Evolutionary conservation across 495 filamentous ascomycete genomes (phyloP), one percentile per base, ranked within the genome.

Genomic region (Trichodelitschia bisporula): DNA sequence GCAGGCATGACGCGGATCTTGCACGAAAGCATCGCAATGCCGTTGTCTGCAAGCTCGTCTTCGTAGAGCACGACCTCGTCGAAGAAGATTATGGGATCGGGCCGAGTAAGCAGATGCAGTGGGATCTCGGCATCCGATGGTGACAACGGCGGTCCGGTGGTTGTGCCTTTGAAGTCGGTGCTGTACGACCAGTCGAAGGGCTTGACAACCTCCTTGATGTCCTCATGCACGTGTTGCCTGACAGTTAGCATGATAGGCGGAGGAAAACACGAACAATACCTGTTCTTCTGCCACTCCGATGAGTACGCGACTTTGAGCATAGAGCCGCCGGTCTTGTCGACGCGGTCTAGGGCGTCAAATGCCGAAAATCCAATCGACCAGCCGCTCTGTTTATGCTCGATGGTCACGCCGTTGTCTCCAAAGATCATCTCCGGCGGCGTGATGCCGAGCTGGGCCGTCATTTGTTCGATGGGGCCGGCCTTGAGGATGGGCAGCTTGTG

Each of bases 171-270:
- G 46, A 90, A 93, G 28, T 70, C 63, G 11, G 83, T 91, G 32
- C 61, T 82, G 49, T 93, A 97, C 23, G 79, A 90, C 86, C 86
- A 97, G 53, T 97, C 86, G 47, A 86, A 97, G 6, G 84, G 80
- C 48, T 80, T 79, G 12, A 95, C 77, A 12, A 93, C 70, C 45
- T 92, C 79, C 44, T 75, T 80, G 34, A 95, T 91, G 13, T 76
- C 77, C 32, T 82, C 78, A 42, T 78, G 71, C 9, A 78, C 72
- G 42, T 69, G 67, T 49, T 91, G 79, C 40, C 83, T 74, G 31
- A 12, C 9, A 23, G 31, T 16, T n/a, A 20, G 8, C 29, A 28
- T n/a, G 14, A 11, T 20, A 8, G 14, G 18, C 13, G 18, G 4
- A 20, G 10, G 19, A 20, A 9, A 6, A 20, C 4, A 31, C 18